A percentile compares a stretch with the other conserved stretches of the same genome.
phyloP scores from a whole-genome alignment of 345 rosid genomes.

The Isatis tinctoria region DNA sequence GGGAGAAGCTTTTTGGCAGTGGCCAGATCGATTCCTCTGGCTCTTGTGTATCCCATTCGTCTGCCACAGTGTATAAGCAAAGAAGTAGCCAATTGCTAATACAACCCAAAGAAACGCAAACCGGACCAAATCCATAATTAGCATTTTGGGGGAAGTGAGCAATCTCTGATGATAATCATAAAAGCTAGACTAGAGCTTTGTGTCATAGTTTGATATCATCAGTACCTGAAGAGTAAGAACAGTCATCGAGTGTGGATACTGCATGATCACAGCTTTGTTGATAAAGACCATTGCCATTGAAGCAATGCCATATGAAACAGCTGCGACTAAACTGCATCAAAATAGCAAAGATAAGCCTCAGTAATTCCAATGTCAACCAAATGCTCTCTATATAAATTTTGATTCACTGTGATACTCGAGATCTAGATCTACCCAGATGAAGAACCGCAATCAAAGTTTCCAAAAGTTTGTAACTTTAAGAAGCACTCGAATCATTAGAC shows the following conservation, averaged over 20 bases:
- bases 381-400: background rate
- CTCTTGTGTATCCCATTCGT: conserved; percentile 59
- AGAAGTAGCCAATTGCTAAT: conserved; percentile 82
- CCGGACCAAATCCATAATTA: background rate
- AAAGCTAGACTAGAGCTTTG: no score
- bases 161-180: background rate
- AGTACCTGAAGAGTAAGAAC: conserved; percentile 82
- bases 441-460: background rate
- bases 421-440: conserved; percentile 24
- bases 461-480: background rate
- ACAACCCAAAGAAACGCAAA: conserved; percentile 21
- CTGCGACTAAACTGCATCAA: conserved; percentile 62
- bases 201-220: background rate
- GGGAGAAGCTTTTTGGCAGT: conserved; percentile 81
- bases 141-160: background rate
- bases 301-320: conserved; percentile 84
- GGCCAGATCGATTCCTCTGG: conserved; percentile 51
- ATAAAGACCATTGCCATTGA: conserved; percentile 99
- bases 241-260: conserved; percentile 80
- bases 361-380: background rate
- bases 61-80: conserved; percentile 78
- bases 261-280: conserved; percentile 90
- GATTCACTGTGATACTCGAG: background rate
- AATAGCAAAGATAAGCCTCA: background rate
- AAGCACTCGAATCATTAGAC: background rate